Evolutionary conservation across 148 eudicot genomes (phyloP), one percentile per base, ranked within the genome.

Genomic region (Cornus controversa): DNA sequence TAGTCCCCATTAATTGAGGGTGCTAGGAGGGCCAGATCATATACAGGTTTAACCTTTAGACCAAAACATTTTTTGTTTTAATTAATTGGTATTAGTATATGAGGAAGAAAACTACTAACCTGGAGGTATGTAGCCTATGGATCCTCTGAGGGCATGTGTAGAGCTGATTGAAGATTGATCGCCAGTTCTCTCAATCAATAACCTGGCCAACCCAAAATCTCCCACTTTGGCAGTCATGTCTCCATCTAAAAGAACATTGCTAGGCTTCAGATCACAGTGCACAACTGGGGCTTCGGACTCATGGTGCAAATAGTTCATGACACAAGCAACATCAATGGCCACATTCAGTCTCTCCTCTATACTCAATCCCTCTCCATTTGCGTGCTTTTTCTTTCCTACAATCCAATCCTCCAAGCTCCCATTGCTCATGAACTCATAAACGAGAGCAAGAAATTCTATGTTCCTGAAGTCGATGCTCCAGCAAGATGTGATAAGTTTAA

Each of bases 51-150:
- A n/a, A n/a, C n/a, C n/a, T n/a, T n/a, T n/a, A n/a, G n/a, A n/a
- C 4, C 34, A 31, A 31, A 31, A 31, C 4, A 31, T 29, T 31
- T 31, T 31, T 31, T 31, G 34, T 31, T 31, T 31, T 31, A 0
- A 31, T 31, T 31, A 31, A 31, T 31, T 31, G 34, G 34, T 31
- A 31, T 31, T 31, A 45, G 20, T 3, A 54, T 14, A 10, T 54
- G 62, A 54, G 62, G 62, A 54, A 54, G 22, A 14, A 54, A 15
- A 15, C 2, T 18, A 62, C 79, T 67, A 20, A 91, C 95, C 95
- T 85, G 93, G 93, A 47, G 93, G 88, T 74, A 90, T 88, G 66
- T 91, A 91, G 79, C 96, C 96, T 28, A 91, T 84, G 65, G 96
- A 85, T 62, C 96, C 96, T 71, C 82, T 91, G 58, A 91, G 78